These are phyloP conservation scores for Boletus patriciae DNA, from an alignment of 768 basidiomycete genomes.

Conservation along the genomic window DNA sequence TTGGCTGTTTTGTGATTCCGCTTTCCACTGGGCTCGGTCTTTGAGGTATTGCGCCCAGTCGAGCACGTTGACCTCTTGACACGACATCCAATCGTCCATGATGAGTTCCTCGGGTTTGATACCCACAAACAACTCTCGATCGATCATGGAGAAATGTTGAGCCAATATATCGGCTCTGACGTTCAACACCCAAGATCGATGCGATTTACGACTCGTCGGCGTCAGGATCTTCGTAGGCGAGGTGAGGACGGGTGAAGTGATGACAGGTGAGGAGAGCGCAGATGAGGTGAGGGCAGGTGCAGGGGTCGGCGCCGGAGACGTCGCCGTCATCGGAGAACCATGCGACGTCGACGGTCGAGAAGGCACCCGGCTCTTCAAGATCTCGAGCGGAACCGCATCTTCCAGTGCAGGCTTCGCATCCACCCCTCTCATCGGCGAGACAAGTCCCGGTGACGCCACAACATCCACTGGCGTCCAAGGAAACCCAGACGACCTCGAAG, in stretches of 20 bases:
- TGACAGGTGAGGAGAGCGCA: too few relatives aligned
- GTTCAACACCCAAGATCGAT: constrained; percentile 72
- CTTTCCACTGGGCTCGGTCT: constrained; percentile 68
- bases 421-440: constrained; percentile 33
- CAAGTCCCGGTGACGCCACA: constrained; percentile 2
- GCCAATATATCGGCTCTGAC: constrained; percentile 63
- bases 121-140: constrained; percentile 80
- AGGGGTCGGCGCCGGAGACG: constrained; percentile 10
- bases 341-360: constrained; percentile 37
- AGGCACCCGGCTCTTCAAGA: constrained; percentile 58
- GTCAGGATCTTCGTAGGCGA: constrained; percentile 39
- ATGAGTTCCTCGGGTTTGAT: constrained; percentile 90
- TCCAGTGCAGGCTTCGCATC: constrained; percentile 55
- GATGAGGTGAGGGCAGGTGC: constrained; percentile 26
- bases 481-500: constrained; percentile 18
- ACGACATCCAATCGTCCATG: constrained; percentile 64
- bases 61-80: constrained; percentile 62
- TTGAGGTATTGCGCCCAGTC: constrained; percentile 86
- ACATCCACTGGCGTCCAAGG: constrained; percentile 18
- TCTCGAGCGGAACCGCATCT: constrained; percentile 66
- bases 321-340: constrained; percentile 24
- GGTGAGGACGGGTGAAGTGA: constrained; percentile 14
- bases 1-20: constrained; percentile 53
- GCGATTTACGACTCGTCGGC: constrained; percentile 42
- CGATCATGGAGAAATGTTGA: constrained; percentile 83